Percentiles rank a stretch among this genome's conserved stretches.
These are phyloP conservation scores for Penicillium sp. DNA, from an alignment of 2,329 filamentous ascomycete species.

Conservation along the genomic window DNA sequence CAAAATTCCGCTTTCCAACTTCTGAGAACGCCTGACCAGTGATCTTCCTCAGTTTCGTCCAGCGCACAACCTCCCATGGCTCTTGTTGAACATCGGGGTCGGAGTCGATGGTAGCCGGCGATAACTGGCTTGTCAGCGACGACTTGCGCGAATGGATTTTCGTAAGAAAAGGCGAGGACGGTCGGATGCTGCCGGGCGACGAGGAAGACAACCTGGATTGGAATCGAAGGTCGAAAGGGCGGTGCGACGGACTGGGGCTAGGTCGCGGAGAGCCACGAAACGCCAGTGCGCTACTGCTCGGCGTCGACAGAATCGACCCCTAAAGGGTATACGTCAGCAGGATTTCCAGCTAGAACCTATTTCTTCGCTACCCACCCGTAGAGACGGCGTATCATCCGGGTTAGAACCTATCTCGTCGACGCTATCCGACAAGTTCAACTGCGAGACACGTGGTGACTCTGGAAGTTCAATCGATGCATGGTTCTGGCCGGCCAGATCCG, in stretches of 20 bases:
- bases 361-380: conserved; percentile 66
- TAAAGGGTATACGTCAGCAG: conserved; percentile 39
- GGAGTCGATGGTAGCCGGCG: conserved; percentile 61
- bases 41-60: conserved; percentile 91
- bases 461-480: conserved; percentile 30
- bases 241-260: conserved; percentile 80
- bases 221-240: conserved; percentile 94
- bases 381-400: conserved; percentile 82
- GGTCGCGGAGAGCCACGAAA: conserved; percentile 70
- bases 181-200: conserved; percentile 65
- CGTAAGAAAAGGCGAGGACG: conserved; percentile 78
- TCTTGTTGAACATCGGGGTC: conserved; percentile 74
- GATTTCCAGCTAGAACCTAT: conserved; percentile 61
- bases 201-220: conserved; percentile 80
- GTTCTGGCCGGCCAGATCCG: conserved; percentile 32
- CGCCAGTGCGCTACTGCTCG: conserved; percentile 75
- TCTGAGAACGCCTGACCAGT: conserved; percentile 92
- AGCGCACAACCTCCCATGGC: conserved; percentile 96
- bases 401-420: conserved; percentile 73
- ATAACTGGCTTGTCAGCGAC: conserved; percentile 74
- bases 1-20: conserved; percentile 88
- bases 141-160: conserved; percentile 78
- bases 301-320: conserved; percentile 63
- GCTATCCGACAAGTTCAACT: conserved; percentile 39
- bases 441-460: conserved; percentile 29